A percentile compares a stretch with the other conserved stretches of the same genome.
These are phyloP conservation scores for Lolium rigidum DNA, from an alignment of 176 grass and related monocot genomes.

Conservation along the genomic window DNA sequence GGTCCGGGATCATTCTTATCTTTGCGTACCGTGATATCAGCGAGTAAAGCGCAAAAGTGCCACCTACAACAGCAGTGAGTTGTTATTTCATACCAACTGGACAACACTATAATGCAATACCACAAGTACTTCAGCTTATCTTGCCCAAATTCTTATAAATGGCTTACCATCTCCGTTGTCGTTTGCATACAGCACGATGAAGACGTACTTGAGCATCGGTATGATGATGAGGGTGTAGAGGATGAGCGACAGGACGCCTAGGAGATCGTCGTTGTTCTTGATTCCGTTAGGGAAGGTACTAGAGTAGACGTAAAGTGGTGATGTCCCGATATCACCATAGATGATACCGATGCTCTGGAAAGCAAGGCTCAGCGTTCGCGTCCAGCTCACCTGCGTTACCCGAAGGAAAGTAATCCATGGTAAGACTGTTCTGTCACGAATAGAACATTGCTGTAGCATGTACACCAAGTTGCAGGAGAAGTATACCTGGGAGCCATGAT, in stretches of 20 bases:
- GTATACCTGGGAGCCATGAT: background rate
- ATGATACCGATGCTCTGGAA: conserved; percentile 81
- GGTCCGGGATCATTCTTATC: conserved; percentile 65
- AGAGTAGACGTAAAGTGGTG: conserved; percentile 66
- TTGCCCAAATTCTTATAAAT: background rate
- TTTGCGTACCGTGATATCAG: conserved; percentile 70
- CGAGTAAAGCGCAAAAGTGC: conserved; percentile 79
- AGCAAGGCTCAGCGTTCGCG: conserved; percentile 49
- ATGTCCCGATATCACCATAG: conserved; percentile 84
- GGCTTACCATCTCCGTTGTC: conserved; percentile 75
- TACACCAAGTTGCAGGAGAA: background rate
- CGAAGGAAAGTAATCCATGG: background rate
- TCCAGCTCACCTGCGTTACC: conserved; percentile 49
- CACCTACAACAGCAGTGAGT: conserved; percentile 41
- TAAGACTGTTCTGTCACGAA: background rate
- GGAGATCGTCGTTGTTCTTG: conserved; percentile 49
- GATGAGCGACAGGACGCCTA: conserved; percentile 74
- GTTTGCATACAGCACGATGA: conserved; percentile 72
- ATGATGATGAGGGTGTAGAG: conserved; percentile 67
- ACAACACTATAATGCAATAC: too few relatives aligned
- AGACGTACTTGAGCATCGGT: conserved; percentile 76
- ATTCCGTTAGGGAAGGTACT: conserved; percentile 72
- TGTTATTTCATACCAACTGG: background rate
- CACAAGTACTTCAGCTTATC: too few relatives aligned
- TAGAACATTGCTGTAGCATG: background rate